Conservation (phyloP, 1,284 basidiomycete species). For the Lentinula novae-zelandiae region DNA sequence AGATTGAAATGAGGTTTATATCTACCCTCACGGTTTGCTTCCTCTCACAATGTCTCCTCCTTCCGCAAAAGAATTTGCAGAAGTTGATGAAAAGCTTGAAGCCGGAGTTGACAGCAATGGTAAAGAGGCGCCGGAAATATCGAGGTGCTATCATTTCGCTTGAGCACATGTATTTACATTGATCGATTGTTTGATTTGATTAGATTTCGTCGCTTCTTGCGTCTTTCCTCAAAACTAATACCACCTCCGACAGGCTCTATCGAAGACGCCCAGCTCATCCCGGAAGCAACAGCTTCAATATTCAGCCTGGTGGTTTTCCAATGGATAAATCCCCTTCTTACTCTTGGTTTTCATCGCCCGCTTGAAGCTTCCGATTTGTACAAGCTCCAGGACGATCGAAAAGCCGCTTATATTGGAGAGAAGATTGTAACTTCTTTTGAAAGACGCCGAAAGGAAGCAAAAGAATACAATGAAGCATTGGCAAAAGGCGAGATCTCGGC, state of each 20-base stretch:
- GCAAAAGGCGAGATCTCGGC: slow-evolving; percentile 62
- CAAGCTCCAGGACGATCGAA: slow-evolving; percentile 66
- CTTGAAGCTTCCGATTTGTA: slow-evolving; percentile 85
- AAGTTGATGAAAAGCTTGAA: slow-evolving; percentile 6
- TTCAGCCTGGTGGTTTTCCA: slow-evolving; percentile 43
- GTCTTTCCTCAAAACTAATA: slow-evolving; percentile 2
- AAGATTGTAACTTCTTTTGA: slow-evolving; percentile 67
- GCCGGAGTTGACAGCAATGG: not conserved
- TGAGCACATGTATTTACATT: not conserved
- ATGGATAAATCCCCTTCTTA: slow-evolving; percentile 75
- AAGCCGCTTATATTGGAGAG: slow-evolving; percentile 56
- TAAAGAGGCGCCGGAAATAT: not conserved
- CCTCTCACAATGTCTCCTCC: not conserved
- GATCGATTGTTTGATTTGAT: not conserved
- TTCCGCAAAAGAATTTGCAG: not conserved
- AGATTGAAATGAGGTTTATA: not conserved
- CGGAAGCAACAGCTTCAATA: slow-evolving; percentile 42
- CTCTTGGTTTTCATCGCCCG: slow-evolving; percentile 71
- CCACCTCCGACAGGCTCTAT: slow-evolving; percentile 37
- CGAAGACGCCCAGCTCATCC: slow-evolving; percentile 42
- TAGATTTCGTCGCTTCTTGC: slow-evolving; percentile 2
- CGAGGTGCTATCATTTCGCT: not conserved
- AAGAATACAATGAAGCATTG: slow-evolving; percentile 68
- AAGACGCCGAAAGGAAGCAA: slow-evolving; percentile 52
- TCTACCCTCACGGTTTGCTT: not conserved